phyloP scores from a whole-genome alignment of 352 stramenopile species.

The Globisporangium spinosum region DNA sequence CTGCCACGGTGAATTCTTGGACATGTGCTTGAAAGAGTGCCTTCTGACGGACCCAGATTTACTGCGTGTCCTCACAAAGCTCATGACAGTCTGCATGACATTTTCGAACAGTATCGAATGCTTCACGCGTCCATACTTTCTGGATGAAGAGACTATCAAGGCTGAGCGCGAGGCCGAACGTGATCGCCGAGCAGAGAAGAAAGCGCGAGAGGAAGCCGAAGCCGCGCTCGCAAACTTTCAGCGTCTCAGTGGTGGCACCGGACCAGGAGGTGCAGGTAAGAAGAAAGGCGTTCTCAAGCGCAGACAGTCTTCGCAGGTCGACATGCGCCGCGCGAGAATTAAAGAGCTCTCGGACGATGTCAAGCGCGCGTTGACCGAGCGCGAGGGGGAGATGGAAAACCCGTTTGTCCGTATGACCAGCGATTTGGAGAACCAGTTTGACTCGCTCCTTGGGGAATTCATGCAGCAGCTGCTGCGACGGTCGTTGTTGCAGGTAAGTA shows the following conservation, averaged over 20 bases:
- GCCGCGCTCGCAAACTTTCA: conserved; percentile 65
- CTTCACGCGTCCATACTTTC: conserved; percentile 80
- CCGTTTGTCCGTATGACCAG: conserved; percentile 73
- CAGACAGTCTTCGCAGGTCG: conserved; percentile 67
- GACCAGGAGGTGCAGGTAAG: conserved; percentile 35
- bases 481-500: conserved; percentile 70
- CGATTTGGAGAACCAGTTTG: conserved; percentile 84
- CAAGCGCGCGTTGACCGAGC: conserved; percentile 62
- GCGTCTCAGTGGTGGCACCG: conserved; percentile 14
- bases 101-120: conserved; percentile 94
- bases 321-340: conserved; percentile 75
- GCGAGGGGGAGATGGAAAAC: conserved; percentile 64
- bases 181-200: conserved; percentile 77
- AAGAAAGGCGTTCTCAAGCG: conserved; percentile 53
- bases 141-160: conserved; percentile 88
- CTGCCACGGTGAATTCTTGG: conserved; percentile 94
- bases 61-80: conserved; percentile 90
- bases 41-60: conserved; percentile 96
- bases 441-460: conserved; percentile 83
- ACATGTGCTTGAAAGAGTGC: conserved; percentile 96
- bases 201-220: conserved; percentile 71
- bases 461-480: conserved; percentile 87
- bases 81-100: conserved; percentile 96
- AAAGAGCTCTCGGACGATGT: conserved; percentile 80
- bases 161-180: conserved; percentile 71